Evolutionary conservation across 495 filamentous ascomycete genomes (phyloP).

Genomic region (Ascobolus immersus): DNA sequence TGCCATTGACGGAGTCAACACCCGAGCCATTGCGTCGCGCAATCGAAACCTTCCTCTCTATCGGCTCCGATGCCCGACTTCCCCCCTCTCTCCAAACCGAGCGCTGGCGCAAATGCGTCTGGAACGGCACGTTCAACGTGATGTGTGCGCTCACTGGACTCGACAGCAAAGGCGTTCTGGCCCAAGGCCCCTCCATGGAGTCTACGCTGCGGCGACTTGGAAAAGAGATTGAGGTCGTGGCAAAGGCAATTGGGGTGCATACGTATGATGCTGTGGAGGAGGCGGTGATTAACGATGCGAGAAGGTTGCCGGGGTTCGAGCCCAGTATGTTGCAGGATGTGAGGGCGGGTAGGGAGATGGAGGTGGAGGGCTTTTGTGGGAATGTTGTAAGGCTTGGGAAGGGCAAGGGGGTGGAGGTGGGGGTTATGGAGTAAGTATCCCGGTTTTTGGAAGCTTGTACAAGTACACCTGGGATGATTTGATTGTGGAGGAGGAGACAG

Average conservation of each 20-base stretch:
- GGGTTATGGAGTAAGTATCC: constrained; percentile 15
- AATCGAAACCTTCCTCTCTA: constrained; percentile 15
- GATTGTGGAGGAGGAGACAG: too few relatives aligned
- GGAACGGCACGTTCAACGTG: constrained; percentile 25
- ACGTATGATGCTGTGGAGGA: constrained; percentile 4
- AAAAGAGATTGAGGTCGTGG: constrained; percentile 18
- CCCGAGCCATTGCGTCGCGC: too few relatives aligned
- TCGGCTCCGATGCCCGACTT: constrained; percentile 19
- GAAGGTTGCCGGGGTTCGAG: not conserved
- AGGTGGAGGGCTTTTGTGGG: constrained; percentile 24
- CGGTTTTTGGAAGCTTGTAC: too few relatives aligned
- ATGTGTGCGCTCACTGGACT: constrained; percentile 24
- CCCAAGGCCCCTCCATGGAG: too few relatives aligned
- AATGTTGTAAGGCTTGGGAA: constrained; percentile 21
- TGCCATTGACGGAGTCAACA: too few relatives aligned
- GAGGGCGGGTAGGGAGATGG: constrained; percentile 18
- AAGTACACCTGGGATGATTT: too few relatives aligned
- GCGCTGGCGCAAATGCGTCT: constrained; percentile 28
- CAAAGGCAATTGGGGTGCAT: constrained; percentile 5
- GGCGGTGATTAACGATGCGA: constrained; percentile 2
- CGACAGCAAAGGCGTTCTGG: too few relatives aligned
- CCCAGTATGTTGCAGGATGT: constrained; percentile 26
- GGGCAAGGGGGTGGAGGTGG: constrained; percentile 16
- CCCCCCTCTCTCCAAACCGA: constrained; percentile 14
- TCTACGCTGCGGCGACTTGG: too few relatives aligned